Percentiles rank a stretch among this genome's conserved stretches.
These are phyloP conservation scores for Arachnopeziza araneosa DNA, from an alignment of 2,329 filamentous ascomycete genomes.

Conservation along the genomic window DNA sequence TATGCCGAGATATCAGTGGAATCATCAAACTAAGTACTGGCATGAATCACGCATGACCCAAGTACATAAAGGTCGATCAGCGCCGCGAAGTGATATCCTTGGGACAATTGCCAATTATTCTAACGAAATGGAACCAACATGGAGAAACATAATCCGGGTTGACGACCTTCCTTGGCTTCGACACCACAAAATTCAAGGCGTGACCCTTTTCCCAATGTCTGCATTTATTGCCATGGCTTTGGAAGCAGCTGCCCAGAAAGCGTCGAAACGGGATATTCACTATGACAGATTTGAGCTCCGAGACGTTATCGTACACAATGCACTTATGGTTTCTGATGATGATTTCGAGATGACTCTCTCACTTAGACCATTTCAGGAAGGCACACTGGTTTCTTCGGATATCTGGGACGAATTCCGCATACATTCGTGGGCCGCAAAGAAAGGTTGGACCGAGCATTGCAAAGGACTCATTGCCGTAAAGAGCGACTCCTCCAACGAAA, in stretches of 20 bases:
- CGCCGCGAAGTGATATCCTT: conserved; percentile 45
- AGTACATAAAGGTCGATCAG: conserved; percentile 36
- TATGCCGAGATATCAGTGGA: conserved; percentile 50
- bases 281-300: not conserved
- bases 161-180: conserved; percentile 37
- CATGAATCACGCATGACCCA: conserved; percentile 35
- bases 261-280: not conserved
- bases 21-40: conserved; percentile 48
- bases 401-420: conserved; percentile 52
- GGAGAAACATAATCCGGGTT: conserved; percentile 33
- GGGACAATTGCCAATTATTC: conserved; percentile 32
- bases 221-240: conserved; percentile 33
- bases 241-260: conserved; percentile 24
- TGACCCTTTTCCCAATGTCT: conserved; percentile 31
- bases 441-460: conserved; percentile 55
- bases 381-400: conserved; percentile 36
- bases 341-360: not conserved
- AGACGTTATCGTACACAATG: not conserved
- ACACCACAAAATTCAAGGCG: conserved; percentile 33
- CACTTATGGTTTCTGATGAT: not conserved
- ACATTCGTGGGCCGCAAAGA: conserved; percentile 45
- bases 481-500: conserved; percentile 34
- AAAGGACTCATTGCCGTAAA: conserved; percentile 44
- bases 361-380: conserved; percentile 39
- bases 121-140: conserved; percentile 28